Evolutionary conservation across 148 eudicot genomes (phyloP).

Genomic region (Cornus controversa): DNA sequence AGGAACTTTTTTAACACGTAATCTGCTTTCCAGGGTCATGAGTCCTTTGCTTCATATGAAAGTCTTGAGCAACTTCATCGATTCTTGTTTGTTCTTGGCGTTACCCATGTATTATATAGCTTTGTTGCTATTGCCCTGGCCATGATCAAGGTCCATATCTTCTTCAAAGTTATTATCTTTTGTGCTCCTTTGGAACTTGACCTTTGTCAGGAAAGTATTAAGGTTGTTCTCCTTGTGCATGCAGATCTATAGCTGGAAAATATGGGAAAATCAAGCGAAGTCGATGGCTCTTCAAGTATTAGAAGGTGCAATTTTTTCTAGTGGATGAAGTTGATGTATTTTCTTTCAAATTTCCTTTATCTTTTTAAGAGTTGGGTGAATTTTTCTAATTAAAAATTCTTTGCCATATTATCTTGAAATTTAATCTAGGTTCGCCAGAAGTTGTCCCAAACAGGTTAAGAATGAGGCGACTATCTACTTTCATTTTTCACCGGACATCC

Average conservation of each 20-base stretch:
- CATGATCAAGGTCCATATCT: constrained; percentile 51
- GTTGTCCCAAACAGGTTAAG: constrained; percentile 26
- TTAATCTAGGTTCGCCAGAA: constrained; percentile 16
- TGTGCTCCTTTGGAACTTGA: background rate
- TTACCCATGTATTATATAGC: constrained; percentile 72
- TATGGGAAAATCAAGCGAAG: constrained; percentile 75
- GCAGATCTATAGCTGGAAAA: constrained; percentile 86
- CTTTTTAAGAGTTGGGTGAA: background rate
- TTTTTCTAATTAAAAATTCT: background rate
- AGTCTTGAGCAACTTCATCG: constrained; percentile 88
- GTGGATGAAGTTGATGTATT: background rate
- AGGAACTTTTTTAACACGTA: background rate
- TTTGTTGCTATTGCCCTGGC: constrained; percentile 61
- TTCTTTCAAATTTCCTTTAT: background rate
- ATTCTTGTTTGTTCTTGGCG: constrained; percentile 63
- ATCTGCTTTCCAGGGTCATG: constrained; percentile 49
- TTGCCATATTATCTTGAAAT: background rate
- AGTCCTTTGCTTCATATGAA: constrained; percentile 75
- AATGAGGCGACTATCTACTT: constrained; percentile 52
- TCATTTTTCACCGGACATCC: constrained; percentile 49
- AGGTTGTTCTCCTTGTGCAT: background rate
- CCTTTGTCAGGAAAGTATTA: background rate
- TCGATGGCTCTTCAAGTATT: constrained; percentile 36
- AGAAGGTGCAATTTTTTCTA: constrained; percentile 26
- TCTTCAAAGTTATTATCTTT: background rate